Base-by-base conservation (phyloP, 2,329 filamentous ascomycete species). In the Proliferodiscus dingleyae region DNA sequence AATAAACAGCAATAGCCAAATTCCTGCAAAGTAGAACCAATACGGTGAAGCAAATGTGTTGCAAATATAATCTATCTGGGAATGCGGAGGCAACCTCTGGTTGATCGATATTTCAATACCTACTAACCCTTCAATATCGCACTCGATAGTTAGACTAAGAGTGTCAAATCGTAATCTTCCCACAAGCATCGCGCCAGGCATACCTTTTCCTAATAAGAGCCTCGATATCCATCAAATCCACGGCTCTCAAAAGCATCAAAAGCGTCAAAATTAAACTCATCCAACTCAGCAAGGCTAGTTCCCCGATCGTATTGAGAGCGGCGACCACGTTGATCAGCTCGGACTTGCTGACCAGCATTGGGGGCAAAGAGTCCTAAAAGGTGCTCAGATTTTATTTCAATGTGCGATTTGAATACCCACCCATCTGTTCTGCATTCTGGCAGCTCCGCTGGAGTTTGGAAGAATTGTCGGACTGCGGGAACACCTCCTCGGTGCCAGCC, bases 401-500 rank as follows among this genome's bases (percentile, higher is more conserved):
- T 10, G 13, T n/a, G 23, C 32, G 41, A 9, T 26, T n/a, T 23
- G 22, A 33, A 45, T 42, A 74, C 83, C 64, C 64, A 81, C 89
- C 89, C 55, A 91, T 81, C 60, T 88, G 83, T 62, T 89, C 85
- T 2, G 89, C 89, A 63, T 93, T 94, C 63, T 94, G 87, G 49
- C 87, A 85, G 55, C 87, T 93, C 49, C 89, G 79, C 68, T 89
- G 85, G 74, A 93, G 84, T 70, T 95, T 95, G 1, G 85, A 87
- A 45, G 81, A 77, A 60, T 95, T 95, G 68, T 95, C 88, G 0
- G 88, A 84, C 1, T 72, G 70, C 0, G 89, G 89, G 57, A 95
- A 95, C 0, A 70, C 64, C 55, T 89, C 83, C 65, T 94, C 87
- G 24, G 78, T 70, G 2, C 89, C 88, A 42, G 81, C 76, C 45